These are phyloP conservation scores for Phytophthora tubulina DNA, from an alignment of 352 stramenopile genomes.

Conservation along the genomic window DNA sequence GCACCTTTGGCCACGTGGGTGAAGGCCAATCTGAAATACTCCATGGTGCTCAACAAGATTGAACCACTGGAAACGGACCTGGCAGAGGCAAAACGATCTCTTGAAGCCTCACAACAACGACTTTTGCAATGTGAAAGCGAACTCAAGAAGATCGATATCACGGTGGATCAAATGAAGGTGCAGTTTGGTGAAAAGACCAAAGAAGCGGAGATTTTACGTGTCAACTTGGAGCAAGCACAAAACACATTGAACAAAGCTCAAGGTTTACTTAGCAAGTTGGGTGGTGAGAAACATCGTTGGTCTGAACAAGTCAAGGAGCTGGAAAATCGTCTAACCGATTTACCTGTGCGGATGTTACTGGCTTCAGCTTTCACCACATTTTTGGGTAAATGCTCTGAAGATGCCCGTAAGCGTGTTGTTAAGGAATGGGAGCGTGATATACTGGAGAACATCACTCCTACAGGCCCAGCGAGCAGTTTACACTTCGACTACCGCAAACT, in stretches of 20 bases:
- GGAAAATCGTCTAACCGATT: conserved; percentile 71
- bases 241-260: conserved; percentile 93
- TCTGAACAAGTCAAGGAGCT: conserved; percentile 91
- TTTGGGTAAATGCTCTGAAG: conserved; percentile 92
- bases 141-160: conserved; percentile 92
- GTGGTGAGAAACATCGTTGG: conserved; percentile 94
- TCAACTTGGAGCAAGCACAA: conserved; percentile 90
- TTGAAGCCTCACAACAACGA: conserved; percentile 90
- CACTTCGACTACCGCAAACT: conserved; percentile 90
- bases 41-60: conserved; percentile 96
- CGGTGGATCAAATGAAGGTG: conserved; percentile 90
- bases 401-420: conserved; percentile 79
- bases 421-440: conserved; percentile 86
- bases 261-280: conserved; percentile 89
- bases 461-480: conserved; percentile 34
- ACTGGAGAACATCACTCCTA: conserved; percentile 43
- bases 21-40: conserved; percentile 96
- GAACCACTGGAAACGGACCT: conserved; percentile 93
- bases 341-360: conserved; percentile 93
- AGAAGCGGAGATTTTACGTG: conserved; percentile 92
- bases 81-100: conserved; percentile 85
- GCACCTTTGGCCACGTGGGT: conserved; percentile 96
- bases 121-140: conserved; percentile 92
- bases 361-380: conserved; percentile 95
- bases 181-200: conserved; percentile 94